Evolutionary conservation across 1,139 yeast genomes (phyloP), one percentile per base, ranked within the genome.

Genomic region (Blastobotrys illinoisensis): DNA sequence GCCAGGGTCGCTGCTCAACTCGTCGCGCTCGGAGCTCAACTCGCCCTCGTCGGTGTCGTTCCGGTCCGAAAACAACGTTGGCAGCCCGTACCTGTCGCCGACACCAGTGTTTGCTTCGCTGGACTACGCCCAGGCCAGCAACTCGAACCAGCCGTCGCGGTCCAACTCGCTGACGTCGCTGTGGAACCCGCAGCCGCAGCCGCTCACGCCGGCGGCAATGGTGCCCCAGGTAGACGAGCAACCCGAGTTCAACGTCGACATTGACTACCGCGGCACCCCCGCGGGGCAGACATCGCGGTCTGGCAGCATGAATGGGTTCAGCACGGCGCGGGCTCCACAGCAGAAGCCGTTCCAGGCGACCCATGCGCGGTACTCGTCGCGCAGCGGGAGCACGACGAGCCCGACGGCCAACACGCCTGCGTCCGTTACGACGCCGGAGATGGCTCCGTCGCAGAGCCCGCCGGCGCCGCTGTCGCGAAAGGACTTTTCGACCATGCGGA

Each of bases 131-230:
- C 50, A 40, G 9, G 26, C 24, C n/a, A 5, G 51, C 54, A 14
- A n/a, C 2, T 53, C 59, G 7, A 52, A 51, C 36, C 48, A 47
- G 9, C 58, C 54, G 48, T 61, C 64, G 1, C 54, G 64, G 28
- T 61, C 64, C 3, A 58, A 62, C 53, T 61, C 64, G 1, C 57
- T 61, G 48, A 59, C 62, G 16, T 61, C 64, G 13, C 58, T 56
- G 9, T 61, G 64, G 64, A 28, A 49, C 44, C 51, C 52, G 1
- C 44, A 32, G 40, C 46, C 50, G 40, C 53, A 28, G 46, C 32
- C 32, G 4, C 43, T n/a, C n/a, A n/a, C 45, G 43, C 49, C 55
- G 54, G 46, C 47, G 7, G 14, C 40, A 3, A 32, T 32, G 21
- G 40, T 46, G n/a, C 48, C 48, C 1, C 36, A 16, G 24, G 44